Percentiles rank a stretch among this genome's conserved stretches.
phyloP scores from a whole-genome alignment of 2,329 filamentous ascomycete species.

The Helotiales sp. region DNA sequence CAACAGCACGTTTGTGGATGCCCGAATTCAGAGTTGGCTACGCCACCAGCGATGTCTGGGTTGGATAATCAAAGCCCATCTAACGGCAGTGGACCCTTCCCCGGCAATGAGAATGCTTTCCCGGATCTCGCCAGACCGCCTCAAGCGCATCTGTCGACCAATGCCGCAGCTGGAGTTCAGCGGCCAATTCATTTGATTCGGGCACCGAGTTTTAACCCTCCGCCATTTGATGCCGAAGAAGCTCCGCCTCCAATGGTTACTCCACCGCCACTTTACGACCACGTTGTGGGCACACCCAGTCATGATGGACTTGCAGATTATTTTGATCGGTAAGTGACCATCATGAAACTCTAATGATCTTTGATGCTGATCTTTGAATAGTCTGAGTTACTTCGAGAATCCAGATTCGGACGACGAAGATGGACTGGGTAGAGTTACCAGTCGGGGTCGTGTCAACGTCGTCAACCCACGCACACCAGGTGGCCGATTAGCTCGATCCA shows the following conservation, averaged over 20 bases:
- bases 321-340: constrained; percentile 65
- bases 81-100: neutral
- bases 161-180: constrained; percentile 34
- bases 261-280: constrained; percentile 71
- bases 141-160: constrained; percentile 51
- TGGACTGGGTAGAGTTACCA: constrained; percentile 33
- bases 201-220: constrained; percentile 71
- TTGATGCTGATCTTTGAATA: constrained; percentile 23
- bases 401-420: constrained; percentile 41
- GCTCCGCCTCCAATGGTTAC: constrained; percentile 72
- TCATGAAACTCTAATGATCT: neutral
- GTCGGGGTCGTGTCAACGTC: constrained; percentile 42
- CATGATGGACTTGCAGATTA: constrained; percentile 69
- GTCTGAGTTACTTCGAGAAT: constrained; percentile 39
- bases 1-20: constrained; percentile 63
- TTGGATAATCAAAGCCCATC: constrained; percentile 2
- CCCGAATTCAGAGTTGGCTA: constrained; percentile 58
- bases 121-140: constrained; percentile 50
- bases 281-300: constrained; percentile 59
- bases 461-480: constrained; percentile 43
- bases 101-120: constrained; percentile 16
- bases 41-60: constrained; percentile 46
- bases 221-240: constrained; percentile 70
- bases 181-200: constrained; percentile 70
- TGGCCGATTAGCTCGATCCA: constrained; percentile 41